Percentiles rank a stretch among this genome's conserved stretches.
These are phyloP conservation scores for Cryptococcus sp. DNA, from an alignment of 1,284 basidiomycete species.

Conservation along the genomic window DNA sequence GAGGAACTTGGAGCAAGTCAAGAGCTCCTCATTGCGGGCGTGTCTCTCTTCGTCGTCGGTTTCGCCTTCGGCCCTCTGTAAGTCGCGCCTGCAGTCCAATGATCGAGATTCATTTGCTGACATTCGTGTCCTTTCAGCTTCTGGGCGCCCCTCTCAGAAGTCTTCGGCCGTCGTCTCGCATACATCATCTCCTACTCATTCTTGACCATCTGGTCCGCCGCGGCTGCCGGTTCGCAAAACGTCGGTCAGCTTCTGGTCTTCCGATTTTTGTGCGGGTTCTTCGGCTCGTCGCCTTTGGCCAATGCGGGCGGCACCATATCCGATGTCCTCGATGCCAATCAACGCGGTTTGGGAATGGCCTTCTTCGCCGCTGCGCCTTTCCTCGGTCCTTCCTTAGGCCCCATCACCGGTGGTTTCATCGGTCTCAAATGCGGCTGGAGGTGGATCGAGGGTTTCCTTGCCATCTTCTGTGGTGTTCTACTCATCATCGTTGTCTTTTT, in stretches of 20 bases:
- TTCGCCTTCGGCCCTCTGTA: conserved; percentile 45
- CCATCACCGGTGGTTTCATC: conserved; percentile 52
- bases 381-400: conserved; percentile 62
- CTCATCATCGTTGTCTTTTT: conserved; percentile 40
- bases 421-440: conserved; percentile 51
- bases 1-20: conserved; percentile 27
- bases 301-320: conserved; percentile 51
- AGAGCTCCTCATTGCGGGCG: conserved; percentile 39
- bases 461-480: conserved; percentile 52
- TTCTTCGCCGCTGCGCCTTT: conserved; percentile 67
- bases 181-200: conserved; percentile 61
- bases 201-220: conserved; percentile 44
- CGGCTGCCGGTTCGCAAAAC: conserved; percentile 34
- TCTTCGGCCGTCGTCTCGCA: conserved; percentile 60
- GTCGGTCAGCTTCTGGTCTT: conserved; percentile 39
- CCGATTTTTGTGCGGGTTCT: conserved; percentile 49
- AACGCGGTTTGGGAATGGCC: conserved; percentile 53
- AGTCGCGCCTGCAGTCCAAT: neutral
- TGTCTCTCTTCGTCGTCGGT: conserved; percentile 44
- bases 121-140: conserved; percentile 11
- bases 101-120: neutral
- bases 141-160: conserved; percentile 59
- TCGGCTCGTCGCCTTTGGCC: conserved; percentile 50
- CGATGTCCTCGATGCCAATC: conserved; percentile 45
- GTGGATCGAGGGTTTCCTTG: conserved; percentile 68